Conservation (phyloP, 768 basidiomycete genomes). For the Cyathus striatus region DNA sequence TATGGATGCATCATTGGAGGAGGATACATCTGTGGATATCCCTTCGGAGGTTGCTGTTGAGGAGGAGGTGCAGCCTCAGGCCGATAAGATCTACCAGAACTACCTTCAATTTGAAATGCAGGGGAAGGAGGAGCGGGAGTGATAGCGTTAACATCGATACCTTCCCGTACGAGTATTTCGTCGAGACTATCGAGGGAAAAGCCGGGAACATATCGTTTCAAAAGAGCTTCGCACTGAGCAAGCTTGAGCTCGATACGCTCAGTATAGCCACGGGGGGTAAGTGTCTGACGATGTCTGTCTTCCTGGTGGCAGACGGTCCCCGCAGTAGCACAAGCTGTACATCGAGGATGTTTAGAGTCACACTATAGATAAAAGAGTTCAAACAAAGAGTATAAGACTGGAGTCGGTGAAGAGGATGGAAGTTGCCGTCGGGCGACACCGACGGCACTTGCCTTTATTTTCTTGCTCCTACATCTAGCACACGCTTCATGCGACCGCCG, state of each 20-base stretch:
- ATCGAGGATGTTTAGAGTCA: slow-evolving; percentile 86
- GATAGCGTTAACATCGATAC: slow-evolving; percentile 44
- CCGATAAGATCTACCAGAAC: slow-evolving; percentile 22
- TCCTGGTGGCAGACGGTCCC: slow-evolving; percentile 82
- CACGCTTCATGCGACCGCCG: slow-evolving; percentile 90
- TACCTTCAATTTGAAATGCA: slow-evolving; percentile 27
- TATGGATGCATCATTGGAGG: slow-evolving; percentile 1
- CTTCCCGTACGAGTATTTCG: slow-evolving; percentile 57
- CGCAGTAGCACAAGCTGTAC: slow-evolving; percentile 79
- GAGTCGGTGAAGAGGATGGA: slow-evolving; percentile 47
- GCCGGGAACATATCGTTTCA: slow-evolving; percentile 66
- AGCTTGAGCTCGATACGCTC: slow-evolving; percentile 81
- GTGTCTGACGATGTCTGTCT: slow-evolving; percentile 81
- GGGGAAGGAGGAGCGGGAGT: slow-evolving; percentile 17
- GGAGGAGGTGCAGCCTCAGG: slow-evolving; percentile 20
- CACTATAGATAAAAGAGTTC: slow-evolving; percentile 47
- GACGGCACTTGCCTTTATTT: slow-evolving; percentile 84
- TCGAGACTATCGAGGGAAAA: slow-evolving; percentile 68
- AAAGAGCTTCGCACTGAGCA: slow-evolving; percentile 70
- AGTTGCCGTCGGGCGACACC: slow-evolving; percentile 80
- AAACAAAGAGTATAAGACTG: slow-evolving; percentile 10
- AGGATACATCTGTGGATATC: slow-evolving; percentile 31
- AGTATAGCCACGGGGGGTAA: slow-evolving; percentile 80
- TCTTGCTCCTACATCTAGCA: slow-evolving; percentile 91
- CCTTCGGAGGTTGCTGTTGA: slow-evolving; percentile 21